Evolutionary conservation across 805 yeast genomes (phyloP).

Genomic region (Tetrapisispora arboricola): DNA sequence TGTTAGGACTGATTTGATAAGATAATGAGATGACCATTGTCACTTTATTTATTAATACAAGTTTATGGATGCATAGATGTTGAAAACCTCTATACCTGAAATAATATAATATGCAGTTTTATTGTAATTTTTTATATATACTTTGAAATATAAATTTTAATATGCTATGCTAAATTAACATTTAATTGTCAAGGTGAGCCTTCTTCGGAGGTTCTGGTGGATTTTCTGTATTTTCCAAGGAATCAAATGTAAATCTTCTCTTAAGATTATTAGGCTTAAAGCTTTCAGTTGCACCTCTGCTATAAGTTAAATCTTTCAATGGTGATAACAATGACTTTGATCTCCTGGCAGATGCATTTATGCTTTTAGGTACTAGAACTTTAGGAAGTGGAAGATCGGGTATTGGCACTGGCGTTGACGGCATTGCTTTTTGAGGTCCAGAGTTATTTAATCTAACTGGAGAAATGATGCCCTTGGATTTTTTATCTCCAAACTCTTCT

Average conservation of each 20-base stretch:
- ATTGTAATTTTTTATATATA: too few relatives aligned
- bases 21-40: too few relatives aligned
- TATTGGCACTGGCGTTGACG: slow-evolving; percentile 22
- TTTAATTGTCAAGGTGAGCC: too few relatives aligned
- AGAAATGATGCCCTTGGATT: neutral
- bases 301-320: neutral
- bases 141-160: too few relatives aligned
- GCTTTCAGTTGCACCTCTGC: neutral
- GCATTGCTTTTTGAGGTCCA: slow-evolving; percentile 5
- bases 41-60: too few relatives aligned
- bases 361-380: slow-evolving; percentile 20
- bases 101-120: too few relatives aligned
- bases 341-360: slow-evolving; percentile 16
- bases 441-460: neutral
- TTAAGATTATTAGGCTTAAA: slow-evolving; percentile 12
- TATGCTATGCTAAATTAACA: too few relatives aligned
- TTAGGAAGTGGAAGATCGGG: slow-evolving; percentile 23
- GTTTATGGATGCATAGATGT: too few relatives aligned
- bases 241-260: slow-evolving; percentile 15
- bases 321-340: slow-evolving; percentile 1
- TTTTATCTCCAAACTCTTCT: neutral
- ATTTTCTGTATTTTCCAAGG: neutral
- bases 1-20: too few relatives aligned
- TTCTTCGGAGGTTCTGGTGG: neutral
- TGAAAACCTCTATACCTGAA: too few relatives aligned